A percentile compares a stretch with the other conserved stretches of the same genome.
phyloP scores from a whole-genome alignment of 805 yeast genomes.

The Candida ascalaphidarum region DNA sequence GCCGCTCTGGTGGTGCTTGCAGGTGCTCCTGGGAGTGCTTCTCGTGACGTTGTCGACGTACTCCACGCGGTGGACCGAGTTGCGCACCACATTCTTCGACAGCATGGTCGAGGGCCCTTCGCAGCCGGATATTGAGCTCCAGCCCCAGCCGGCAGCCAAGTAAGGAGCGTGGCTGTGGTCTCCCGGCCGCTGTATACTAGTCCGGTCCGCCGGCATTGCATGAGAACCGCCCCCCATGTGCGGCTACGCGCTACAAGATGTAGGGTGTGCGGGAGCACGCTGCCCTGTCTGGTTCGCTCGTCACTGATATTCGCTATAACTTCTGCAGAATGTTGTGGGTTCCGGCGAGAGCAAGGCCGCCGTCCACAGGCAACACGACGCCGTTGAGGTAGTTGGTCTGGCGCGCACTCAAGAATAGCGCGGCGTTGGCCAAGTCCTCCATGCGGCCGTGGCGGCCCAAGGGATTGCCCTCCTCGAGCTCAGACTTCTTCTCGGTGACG shows the following conservation, averaged over 20 bases:
- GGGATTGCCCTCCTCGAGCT: constrained; percentile 46
- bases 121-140: no score
- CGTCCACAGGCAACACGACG: constrained; percentile 59
- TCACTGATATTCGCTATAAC: no score
- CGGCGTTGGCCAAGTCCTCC: constrained; percentile 48
- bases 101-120: constrained; percentile 73
- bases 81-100: constrained; percentile 83
- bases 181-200: no score
- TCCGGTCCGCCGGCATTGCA: no score
- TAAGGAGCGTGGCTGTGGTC: no score
- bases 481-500: constrained; percentile 41
- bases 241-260: no score
- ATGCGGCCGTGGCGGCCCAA: constrained; percentile 53
- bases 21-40: constrained; percentile 54
- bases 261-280: no score
- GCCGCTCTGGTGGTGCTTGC: constrained; percentile 80
- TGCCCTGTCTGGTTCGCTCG: no score
- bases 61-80: constrained; percentile 86
- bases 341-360: no score
- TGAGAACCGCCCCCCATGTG: no score
- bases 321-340: background rate
- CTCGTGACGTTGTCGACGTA: constrained; percentile 81
- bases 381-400: constrained; percentile 62
- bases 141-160: no score
- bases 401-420: constrained; percentile 46